Evolutionary conservation across 2,329 filamentous ascomycete genomes (phyloP), one percentile per base, ranked within the genome.

Genomic region (Microsporum audouinii): DNA sequence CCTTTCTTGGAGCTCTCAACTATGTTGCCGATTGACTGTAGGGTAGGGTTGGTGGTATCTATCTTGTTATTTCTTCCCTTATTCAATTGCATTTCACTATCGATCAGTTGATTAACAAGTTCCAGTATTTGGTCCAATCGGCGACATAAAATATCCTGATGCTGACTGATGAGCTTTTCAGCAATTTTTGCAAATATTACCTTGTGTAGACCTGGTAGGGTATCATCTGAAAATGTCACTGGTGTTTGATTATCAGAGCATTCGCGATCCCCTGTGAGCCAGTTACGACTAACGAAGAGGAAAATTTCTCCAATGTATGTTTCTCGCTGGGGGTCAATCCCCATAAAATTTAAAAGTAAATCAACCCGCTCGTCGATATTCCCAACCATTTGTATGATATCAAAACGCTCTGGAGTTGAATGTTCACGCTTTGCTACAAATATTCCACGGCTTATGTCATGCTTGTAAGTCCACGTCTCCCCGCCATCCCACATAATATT

Each of bases 141-240:
- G n/a, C 72, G 71, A 47, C 74, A 75, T 23, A 77, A 65, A 23
- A 68, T 72, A 61, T 77, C 74, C 60, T 75, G 76, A 65, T 75
- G 77, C n/a, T 71, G 71, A 17, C 73, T 70, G 6, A 77, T 67
- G 3, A 77, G 65, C 38, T 72, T 72, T 62, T 77, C 73, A 4
- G 74, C 70, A 39, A 77, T 61, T 60, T 77, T 77, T 2, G 75
- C 73, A 64, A 70, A 71, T 10, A 75, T 65, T 17, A 77, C 63
- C 57, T 72, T 73, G 51, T 70, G 67, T n/a, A 74, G 61, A 3
- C 75, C 70, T 17, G 65, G 63, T 27, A 68, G 66, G 3, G 66
- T 64, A 6, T 71, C 67, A 34, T 67, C 62, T 14, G 65, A 63
- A 14, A 62, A 57, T n/a, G 58, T n/a, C 27, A 34, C 12, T 2